phyloP scores from a whole-genome alignment of 371 early-diverging fungal species.

The Apophysomyces trapeziformis region DNA sequence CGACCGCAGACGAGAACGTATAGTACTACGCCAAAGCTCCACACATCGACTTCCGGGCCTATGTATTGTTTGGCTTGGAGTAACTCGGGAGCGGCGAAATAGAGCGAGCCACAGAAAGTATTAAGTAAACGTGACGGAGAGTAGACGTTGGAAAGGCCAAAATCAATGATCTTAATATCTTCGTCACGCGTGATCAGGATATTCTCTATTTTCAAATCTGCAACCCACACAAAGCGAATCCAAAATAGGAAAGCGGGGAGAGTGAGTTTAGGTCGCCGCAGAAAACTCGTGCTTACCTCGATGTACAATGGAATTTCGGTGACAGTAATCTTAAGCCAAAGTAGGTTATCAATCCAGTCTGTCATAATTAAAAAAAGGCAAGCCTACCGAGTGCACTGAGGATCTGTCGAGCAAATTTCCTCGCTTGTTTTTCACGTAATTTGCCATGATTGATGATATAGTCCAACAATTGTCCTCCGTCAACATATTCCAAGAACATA shows the following conservation, averaged over 20 bases:
- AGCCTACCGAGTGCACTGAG: constrained; percentile 72
- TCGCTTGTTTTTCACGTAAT: constrained; percentile 73
- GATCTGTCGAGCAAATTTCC: constrained; percentile 79
- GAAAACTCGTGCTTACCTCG: constrained; percentile 37
- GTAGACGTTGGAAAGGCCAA: constrained; percentile 89
- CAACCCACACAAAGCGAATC: constrained; percentile 16
- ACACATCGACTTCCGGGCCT: constrained; percentile 92
- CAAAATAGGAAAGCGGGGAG: constrained; percentile 15
- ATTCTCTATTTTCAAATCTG: constrained; percentile 95
- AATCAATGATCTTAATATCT: constrained; percentile 77
- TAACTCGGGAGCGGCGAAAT: constrained; percentile 89
- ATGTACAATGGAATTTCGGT: constrained; percentile 75
- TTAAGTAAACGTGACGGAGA: constrained; percentile 63
- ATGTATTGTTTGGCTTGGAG: constrained; percentile 79
- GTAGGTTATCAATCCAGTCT: neutral
- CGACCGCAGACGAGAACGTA: constrained; percentile 84
- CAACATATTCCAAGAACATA: constrained; percentile 85
- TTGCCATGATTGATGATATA: constrained; percentile 74
- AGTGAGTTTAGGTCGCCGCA: constrained; percentile 20
- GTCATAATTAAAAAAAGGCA: neutral
- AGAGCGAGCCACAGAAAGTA: constrained; percentile 86
- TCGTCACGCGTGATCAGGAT: constrained; percentile 69
- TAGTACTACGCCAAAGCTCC: constrained; percentile 91
- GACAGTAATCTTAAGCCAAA: constrained; percentile 50
- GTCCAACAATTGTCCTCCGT: constrained; percentile 79